Percentiles rank a stretch among this genome's conserved stretches.
These are phyloP conservation scores for Mimosa bimucronata DNA, from an alignment of 306 rosid species.

Conservation along the genomic window DNA sequence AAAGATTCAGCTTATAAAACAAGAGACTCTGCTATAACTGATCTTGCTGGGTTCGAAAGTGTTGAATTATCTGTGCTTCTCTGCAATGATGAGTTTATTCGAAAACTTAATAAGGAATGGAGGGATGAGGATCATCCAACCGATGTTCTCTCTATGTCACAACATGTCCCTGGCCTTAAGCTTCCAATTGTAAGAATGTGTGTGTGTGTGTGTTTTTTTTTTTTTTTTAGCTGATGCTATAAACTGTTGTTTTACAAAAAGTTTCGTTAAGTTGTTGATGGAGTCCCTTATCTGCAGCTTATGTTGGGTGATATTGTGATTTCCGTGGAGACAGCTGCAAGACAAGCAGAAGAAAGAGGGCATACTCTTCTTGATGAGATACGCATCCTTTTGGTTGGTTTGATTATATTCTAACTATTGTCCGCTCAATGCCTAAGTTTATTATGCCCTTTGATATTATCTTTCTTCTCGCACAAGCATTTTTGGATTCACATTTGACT, in stretches of 20 bases:
- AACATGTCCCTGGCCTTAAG: constrained; percentile 70
- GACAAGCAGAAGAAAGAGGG: constrained; percentile 95
- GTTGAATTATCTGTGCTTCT: constrained; percentile 82
- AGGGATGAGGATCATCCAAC: constrained; percentile 87
- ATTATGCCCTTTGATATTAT: constrained; percentile 16
- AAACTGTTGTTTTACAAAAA: constrained; percentile 12
- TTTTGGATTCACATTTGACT: constrained; percentile 21
- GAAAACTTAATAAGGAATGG: constrained; percentile 89
- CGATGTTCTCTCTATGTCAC: constrained; percentile 89
- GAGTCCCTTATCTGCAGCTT: constrained; percentile 63
- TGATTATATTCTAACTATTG: constrained; percentile 35
- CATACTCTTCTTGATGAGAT: constrained; percentile 81
- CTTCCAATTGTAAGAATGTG: constrained; percentile 73
- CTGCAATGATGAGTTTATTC: constrained; percentile 77
- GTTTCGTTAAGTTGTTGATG: constrained; percentile 32
- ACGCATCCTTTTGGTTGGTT: constrained; percentile 84
- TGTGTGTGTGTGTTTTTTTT: no score
- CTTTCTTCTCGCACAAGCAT: constrained; percentile 9
- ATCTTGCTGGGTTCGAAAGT: constrained; percentile 73
- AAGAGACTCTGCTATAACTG: constrained; percentile 65
- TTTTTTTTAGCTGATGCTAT: constrained; percentile 28
- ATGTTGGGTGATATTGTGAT: constrained; percentile 87
- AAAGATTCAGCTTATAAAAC: constrained; percentile 65
- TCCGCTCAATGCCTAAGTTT: constrained; percentile 25
- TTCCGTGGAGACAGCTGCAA: constrained; percentile 89